Base-by-base conservation (phyloP, 768 basidiomycete genomes). In the Tylopilus balloui region DNA sequence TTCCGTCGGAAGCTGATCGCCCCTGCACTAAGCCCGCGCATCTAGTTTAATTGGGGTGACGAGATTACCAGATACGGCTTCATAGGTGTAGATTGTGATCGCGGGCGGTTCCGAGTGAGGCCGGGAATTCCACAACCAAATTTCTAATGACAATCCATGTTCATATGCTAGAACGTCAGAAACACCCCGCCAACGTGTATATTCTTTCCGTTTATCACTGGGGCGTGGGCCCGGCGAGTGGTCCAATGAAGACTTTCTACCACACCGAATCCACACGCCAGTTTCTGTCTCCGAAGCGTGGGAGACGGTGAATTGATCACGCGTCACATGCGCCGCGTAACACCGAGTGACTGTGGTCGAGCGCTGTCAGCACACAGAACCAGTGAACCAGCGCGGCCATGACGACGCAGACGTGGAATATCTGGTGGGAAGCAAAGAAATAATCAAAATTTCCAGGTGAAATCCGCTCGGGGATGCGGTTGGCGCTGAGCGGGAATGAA, bases 371-470 rank as follows among this genome's bases (percentile, higher is more conserved):
- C 50, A 88, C 73, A 56, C 70, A 73, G 29, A 68, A 65, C 68
- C 84, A 89, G 56, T 88, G 86, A 10, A 79, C 71, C 56, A 84
- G 66, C 29, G 84, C 86, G 10, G 86, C 88, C 21, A 83, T 67
- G 46, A 91, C 73, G 31, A 94, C 91, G 59, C 78, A 82, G 52
- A 83, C 65, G 63, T 94, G 93, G 67, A 96, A 94, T 58, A 95
- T 86, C 68, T 94, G 89, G 71, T 95, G 92, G 17, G 87, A 91
- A 0, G 87, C 78, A 47, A 83, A 77, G 59, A 89, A 78, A 59
- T 78, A 76, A 69, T 93, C 91, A 68, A 92, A 92, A 54, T 68
- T 78, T 31, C 91, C 90, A 6, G 89, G 89, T 7, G 74, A 70
- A 52, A 83, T 69, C 32, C 81, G 74, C 60, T 94, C 92, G 37